Base-by-base conservation (phyloP, 1,284 basidiomycete genomes). In the Meira miltonrushii region DNA sequence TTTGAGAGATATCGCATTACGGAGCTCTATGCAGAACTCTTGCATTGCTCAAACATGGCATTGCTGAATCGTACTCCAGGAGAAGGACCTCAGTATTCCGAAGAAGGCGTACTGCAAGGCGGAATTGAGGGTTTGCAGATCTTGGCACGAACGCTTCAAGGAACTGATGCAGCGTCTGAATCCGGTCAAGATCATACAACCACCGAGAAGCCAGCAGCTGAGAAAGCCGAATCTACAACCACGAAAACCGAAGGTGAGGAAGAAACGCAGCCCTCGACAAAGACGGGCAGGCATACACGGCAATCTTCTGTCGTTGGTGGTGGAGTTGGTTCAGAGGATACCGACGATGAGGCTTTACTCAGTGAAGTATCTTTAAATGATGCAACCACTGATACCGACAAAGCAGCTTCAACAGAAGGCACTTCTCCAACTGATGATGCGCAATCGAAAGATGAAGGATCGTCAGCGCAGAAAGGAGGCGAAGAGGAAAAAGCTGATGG, bases 21-120 rank as follows among this genome's bases (percentile, higher is more conserved):
- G 77, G 95, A 99, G 79, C 84, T 99, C 8, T 94, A 95, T 71
- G 95, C 94, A 17, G 95, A 99, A 79, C 84, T 98, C 13, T 81
- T 98, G 13, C 95, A 99, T 77, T 95, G 92, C 78, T 98, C 94
- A 13, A 98, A 97, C 76, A 97, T 99, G 94, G 87, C 89, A 1
- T 84, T 97, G 13, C 82, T 98, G 39, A 98, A 98, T 75, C 89
- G 95, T 8, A 61, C 61, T 0, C 57, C 63, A 3, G 69, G 72
- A 9, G 66, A 71, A 15, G 75, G 76, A 8, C 76, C 76, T 3
- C 67, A 69, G 51, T 78, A 78, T 53, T 74, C 72, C 11, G 53
- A 48, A 0, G 66, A 74, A 9, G 76, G 76, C 13, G 66, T 67
- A 4, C 60, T 78, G 28, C 57, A 60, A n/a, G 76, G 75, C 28